A percentile compares a stretch with the other conserved stretches of the same genome.
Conservation (phyloP, 2,329 filamentous ascomycete genomes). For the Mycosphaerella sp. region DNA sequence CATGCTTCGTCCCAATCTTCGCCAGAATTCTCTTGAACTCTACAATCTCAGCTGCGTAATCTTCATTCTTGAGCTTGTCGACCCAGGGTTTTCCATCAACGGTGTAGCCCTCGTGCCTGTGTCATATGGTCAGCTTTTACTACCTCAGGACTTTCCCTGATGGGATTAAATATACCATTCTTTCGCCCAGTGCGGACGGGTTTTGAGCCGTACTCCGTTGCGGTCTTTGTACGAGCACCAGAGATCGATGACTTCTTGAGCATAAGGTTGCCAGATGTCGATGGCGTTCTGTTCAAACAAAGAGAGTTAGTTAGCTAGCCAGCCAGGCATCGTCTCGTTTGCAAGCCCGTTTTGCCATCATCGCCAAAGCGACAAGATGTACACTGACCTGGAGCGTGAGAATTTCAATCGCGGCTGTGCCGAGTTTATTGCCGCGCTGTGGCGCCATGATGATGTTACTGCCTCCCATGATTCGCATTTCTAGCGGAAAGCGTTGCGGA, state of each 20-base stretch:
- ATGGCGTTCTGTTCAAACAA: conserved; percentile 40
- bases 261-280: conserved; percentile 39
- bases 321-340: too few relatives aligned
- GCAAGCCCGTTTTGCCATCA: too few relatives aligned
- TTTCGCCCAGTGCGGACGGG: conserved; percentile 46
- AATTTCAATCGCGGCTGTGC: conserved; percentile 12
- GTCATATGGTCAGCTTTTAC: too few relatives aligned
- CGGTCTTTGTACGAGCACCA: conserved; percentile 38
- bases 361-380: too few relatives aligned
- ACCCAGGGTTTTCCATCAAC: conserved; percentile 9
- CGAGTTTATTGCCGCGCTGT: conserved; percentile 9
- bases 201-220: conserved; percentile 33
- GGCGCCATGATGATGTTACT: conserved; percentile 12
- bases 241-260: conserved; percentile 39
- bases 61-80: conserved; percentile 10
- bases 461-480: conserved; percentile 14
- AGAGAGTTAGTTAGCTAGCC: too few relatives aligned
- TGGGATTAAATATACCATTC: conserved; percentile 37
- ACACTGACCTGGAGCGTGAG: too few relatives aligned
- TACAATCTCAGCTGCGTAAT: conserved; percentile 6
- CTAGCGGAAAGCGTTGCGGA: conserved; percentile 29
- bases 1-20: conserved; percentile 9
- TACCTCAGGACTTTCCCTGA: too few relatives aligned
- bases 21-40: conserved; percentile 9
- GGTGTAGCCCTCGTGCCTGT: neutral